Base-by-base conservation (phyloP, 2,329 filamentous ascomycete species). In the Exophiala spinifera region DNA sequence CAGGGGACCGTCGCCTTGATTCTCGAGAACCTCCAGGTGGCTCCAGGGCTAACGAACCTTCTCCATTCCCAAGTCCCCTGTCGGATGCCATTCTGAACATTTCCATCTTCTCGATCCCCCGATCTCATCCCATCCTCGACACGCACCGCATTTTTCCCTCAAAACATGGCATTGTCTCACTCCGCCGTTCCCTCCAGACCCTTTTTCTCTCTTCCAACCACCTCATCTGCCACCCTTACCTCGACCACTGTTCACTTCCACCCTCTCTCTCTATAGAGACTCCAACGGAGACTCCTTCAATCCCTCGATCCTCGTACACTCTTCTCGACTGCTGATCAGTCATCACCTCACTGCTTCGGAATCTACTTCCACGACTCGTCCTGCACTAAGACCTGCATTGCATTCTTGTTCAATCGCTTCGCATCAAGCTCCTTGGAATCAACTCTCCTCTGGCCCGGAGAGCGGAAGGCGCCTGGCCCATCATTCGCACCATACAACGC, bases 71-170 rank as follows among this genome's bases (percentile, higher is more conserved):
- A n/a, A n/a, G n/a, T n/a, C n/a, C 21, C 31, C 42, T 33, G 20
- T 49, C 44, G 43, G 52, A 60, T 60, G 57, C 57, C 45, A 60
- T 60, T 60, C 31, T 49, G 54, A 54, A 60, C 50, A 55, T 60
- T 60, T 60, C 51, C 57, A 60, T 60, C 17, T 13, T 37, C 45
- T 36, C 31, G 19, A 33, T 34, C 31, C 34, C 39, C 21, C 39
- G 39, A 42, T 42, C 46, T 37, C 42, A 46, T 52, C 49, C n/a
- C 49, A 56, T 55, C 56, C 31, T 49, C 48, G 44, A 48, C 46
- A 20, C 37, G 28, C 46, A 36, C 37, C 42, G 34, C 20, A 49
- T n/a, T 45, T n/a, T 28, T 46, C 28, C 39, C 31, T 31, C 25
- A 31, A 55, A 47, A 51, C 43, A 37, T 31, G 25, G 23, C 28